Base-by-base conservation (phyloP, 2,329 filamentous ascomycete species). In the Zelopaecilomyces penicillatus region DNA sequence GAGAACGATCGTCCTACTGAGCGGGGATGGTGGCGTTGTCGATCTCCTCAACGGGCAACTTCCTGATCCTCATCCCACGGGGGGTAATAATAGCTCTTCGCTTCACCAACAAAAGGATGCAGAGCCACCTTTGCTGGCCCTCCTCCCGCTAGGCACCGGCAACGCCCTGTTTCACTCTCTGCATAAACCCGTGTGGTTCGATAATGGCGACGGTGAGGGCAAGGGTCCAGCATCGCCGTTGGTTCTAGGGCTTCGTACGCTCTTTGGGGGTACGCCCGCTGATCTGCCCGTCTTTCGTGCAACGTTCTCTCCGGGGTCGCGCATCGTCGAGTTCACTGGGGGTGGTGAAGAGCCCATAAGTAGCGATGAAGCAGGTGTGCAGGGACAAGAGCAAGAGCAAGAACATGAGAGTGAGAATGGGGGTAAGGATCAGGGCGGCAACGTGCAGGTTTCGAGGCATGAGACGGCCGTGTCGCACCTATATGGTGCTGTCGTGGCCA, bases 11-110 rank as follows among this genome's bases (percentile, higher is more conserved):
- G 65, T 96, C 30, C 74, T 97, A 9, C 72, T 96, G 5, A 91
- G 85, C 40, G 91, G 91, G 5, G 91, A 97, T 61, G 91, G 91
- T 10, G 91, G 89, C 5, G 64, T 95, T 2, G 76, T 89, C 12
- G 91, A 97, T 54, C 69, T 93, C 1, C 70, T 95, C 47, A 94
- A 96, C 58, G 77, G 76, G 3, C 70, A 62, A 28, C 43, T 47
- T 1, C 34, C 43, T 2, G 47, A 46, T 10, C 19, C 19, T 19
- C 19, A 19, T 19, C 19, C 19, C 2, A 19, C 3, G 19, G 19
- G 19, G 19, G 19, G 19, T 19, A 35, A 44, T 1, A 33, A 12
- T 8, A 12, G 35, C 10, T 39, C 39, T 26, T 5, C 30, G 26
- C n/a, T 27, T 9, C 29, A 44, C 11, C 43, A 37, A 26, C 40